Conservation (phyloP, 148 eudicot genomes). For the Camellia japonica region DNA sequence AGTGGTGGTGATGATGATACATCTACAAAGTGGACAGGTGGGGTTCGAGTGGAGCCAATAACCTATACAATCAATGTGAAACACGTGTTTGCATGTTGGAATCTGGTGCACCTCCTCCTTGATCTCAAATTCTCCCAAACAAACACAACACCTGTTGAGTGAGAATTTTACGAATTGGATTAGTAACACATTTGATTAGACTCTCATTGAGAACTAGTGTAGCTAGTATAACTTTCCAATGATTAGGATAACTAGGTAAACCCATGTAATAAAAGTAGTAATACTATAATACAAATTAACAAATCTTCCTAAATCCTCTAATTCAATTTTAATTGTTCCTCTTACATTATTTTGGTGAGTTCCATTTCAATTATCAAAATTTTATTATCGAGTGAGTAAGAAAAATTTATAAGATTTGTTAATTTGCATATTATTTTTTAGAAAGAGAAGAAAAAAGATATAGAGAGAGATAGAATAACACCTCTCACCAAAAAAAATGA, state of each 20-base stretch:
- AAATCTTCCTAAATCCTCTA: too few relatives aligned
- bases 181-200: background rate
- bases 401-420: too few relatives aligned
- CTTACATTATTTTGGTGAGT: too few relatives aligned
- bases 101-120: conserved; percentile 61
- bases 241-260: background rate
- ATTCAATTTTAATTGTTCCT: too few relatives aligned
- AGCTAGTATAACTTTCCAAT: background rate
- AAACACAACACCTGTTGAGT: conserved; percentile 74
- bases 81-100: conserved; percentile 70
- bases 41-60: conserved; percentile 72
- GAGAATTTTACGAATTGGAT: background rate
- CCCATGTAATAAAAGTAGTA: too few relatives aligned
- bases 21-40: conserved; percentile 89
- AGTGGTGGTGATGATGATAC: conserved; percentile 29
- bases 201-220: background rate
- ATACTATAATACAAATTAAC: too few relatives aligned
- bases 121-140: conserved; percentile 82
- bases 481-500: too few relatives aligned
- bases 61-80: conserved; percentile 71
- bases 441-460: too few relatives aligned
- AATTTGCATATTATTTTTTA: too few relatives aligned
- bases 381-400: too few relatives aligned
- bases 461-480: too few relatives aligned
- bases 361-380: too few relatives aligned